A percentile compares a stretch with the other conserved stretches of the same genome.
These are phyloP conservation scores for Echium plantagineum DNA, from an alignment of 257 asterid species.

Conservation along the genomic window DNA sequence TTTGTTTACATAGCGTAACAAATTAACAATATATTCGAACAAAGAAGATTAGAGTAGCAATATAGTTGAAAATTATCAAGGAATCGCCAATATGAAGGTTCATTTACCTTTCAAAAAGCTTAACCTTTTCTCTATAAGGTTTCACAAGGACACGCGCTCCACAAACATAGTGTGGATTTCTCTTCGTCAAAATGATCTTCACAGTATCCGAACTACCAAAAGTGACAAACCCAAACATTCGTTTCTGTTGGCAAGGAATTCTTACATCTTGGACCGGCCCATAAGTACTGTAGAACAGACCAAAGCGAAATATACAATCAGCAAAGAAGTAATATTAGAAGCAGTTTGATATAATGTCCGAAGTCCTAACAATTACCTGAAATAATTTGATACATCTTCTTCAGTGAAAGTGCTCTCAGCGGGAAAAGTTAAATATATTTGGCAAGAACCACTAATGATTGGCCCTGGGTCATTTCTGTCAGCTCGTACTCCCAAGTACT, in stretches of 20 bases:
- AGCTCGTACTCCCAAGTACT: constrained; percentile 35
- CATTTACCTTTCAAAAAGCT: neutral
- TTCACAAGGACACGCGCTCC: constrained; percentile 92
- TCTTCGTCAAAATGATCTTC: constrained; percentile 49
- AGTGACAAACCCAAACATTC: constrained; percentile 89
- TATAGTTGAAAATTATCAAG: neutral
- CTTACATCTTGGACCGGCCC: constrained; percentile 89
- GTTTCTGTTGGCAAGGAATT: constrained; percentile 77
- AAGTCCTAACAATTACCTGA: constrained; percentile 26
- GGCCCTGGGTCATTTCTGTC: constrained; percentile 76
- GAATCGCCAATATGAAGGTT: neutral
- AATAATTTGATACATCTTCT: constrained; percentile 71
- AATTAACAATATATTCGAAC: neutral
- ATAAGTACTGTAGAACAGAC: constrained; percentile 38
- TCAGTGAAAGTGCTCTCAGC: constrained; percentile 72
- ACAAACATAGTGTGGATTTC: constrained; percentile 80
- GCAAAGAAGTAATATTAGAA: neutral
- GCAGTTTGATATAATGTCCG: neutral
- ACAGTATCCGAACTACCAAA: constrained; percentile 62
- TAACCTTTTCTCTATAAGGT: constrained; percentile 64
- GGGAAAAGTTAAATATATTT: constrained; percentile 80
- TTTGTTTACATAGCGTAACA: neutral
- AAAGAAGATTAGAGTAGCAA: neutral
- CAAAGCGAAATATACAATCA: constrained; percentile 8
- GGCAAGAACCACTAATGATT: constrained; percentile 53